Conservation (phyloP, 2,329 filamentous ascomycete genomes). For the Fusarium sp. region DNA sequence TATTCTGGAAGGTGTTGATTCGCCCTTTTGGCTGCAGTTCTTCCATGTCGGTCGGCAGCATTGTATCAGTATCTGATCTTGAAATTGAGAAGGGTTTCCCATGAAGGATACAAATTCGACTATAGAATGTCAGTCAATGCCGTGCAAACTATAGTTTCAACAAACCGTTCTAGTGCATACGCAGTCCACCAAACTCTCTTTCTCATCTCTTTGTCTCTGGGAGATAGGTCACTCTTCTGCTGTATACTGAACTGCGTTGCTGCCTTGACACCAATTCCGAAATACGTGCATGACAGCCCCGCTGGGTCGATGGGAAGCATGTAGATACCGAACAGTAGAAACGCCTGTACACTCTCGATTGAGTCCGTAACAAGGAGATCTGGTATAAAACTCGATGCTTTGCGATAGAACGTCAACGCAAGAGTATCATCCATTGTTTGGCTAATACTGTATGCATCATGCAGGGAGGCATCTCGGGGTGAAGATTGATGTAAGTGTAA, state of each 20-base stretch:
- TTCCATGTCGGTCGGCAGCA: slow-evolving; percentile 27
- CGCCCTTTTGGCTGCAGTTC: slow-evolving; percentile 26
- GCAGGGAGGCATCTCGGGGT: neutral
- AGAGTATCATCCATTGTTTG: slow-evolving; percentile 33
- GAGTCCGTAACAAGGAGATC: slow-evolving; percentile 34
- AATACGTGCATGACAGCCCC: slow-evolving; percentile 38
- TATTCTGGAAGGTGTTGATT: slow-evolving; percentile 34
- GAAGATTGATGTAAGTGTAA: slow-evolving; percentile 25
- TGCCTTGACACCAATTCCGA: slow-evolving; percentile 37
- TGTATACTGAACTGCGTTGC: slow-evolving; percentile 33
- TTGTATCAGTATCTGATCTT: slow-evolving; percentile 19
- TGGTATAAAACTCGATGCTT: slow-evolving; percentile 25
- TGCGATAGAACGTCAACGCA: slow-evolving; percentile 35
- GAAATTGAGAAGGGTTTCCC: slow-evolving; percentile 36
- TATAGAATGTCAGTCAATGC: slow-evolving; percentile 6
- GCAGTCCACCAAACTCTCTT: slow-evolving; percentile 44
- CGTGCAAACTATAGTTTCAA: too few species aligned
- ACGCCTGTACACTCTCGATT: slow-evolving; percentile 34
- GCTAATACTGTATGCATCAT: slow-evolving; percentile 2
- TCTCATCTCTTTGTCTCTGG: slow-evolving; percentile 20
- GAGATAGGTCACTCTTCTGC: neutral
- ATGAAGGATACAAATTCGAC: slow-evolving; percentile 40
- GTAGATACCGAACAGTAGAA: slow-evolving; percentile 36
- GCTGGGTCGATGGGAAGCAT: slow-evolving; percentile 35
- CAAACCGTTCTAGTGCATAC: slow-evolving; percentile 37